A percentile compares a stretch with the other conserved stretches of the same genome.
These are phyloP conservation scores for Rusavskia elegans DNA, from an alignment of 495 filamentous ascomycete genomes.

Conservation along the genomic window DNA sequence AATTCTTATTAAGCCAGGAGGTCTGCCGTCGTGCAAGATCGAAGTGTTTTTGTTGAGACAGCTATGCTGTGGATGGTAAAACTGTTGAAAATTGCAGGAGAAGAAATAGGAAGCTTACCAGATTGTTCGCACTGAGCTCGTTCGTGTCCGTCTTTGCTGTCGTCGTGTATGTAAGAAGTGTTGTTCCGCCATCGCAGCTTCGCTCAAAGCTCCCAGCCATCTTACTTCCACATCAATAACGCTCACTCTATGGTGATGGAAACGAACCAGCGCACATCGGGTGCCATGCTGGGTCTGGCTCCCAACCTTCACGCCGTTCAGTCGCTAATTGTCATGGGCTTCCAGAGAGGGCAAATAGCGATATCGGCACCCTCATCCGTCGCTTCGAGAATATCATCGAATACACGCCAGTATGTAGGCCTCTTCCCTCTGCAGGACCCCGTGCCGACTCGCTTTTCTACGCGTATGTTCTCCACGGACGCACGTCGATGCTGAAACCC, in stretches of 20 bases:
- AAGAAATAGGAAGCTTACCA: background rate
- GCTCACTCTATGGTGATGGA: conserved; percentile 4
- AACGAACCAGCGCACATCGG: conserved; percentile 10
- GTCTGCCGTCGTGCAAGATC: too few species aligned
- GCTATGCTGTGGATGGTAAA: background rate
- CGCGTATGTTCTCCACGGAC: too few species aligned
- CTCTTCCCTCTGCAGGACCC: background rate
- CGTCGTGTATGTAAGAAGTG: too few species aligned
- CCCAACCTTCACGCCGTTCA: background rate
- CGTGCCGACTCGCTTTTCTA: too few species aligned
- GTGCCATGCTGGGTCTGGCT: conserved; percentile 9
- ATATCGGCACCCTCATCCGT: conserved; percentile 39
- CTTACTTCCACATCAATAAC: too few species aligned
- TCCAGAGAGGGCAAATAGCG: conserved; percentile 37
- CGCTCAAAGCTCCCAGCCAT: too few species aligned
- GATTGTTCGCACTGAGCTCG: too few species aligned
- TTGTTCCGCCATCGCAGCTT: too few species aligned
- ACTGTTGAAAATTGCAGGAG: background rate
- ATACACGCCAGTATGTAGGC: conserved; percentile 31
- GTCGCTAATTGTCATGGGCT: background rate
- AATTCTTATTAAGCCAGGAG: background rate
- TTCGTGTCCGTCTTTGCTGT: too few species aligned
- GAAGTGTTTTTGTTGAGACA: too few species aligned
- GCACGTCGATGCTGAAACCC: background rate
- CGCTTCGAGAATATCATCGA: conserved; percentile 47